Evolutionary conservation across 2,329 filamentous ascomycete genomes (phyloP).

Genomic region (Talaromyces sp.): DNA sequence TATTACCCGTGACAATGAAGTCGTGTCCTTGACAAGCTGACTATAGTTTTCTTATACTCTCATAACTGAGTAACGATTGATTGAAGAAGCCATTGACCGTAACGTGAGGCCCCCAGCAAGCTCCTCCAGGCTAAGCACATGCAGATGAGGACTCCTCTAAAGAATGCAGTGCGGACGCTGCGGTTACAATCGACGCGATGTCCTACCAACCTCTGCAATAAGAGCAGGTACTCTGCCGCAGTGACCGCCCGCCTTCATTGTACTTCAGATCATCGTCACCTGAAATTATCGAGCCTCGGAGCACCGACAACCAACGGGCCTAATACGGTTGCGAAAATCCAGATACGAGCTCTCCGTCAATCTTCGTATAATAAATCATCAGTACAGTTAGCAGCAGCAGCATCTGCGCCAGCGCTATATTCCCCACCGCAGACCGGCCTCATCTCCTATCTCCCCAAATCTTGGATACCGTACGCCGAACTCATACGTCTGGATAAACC

Average conservation of each 20-base stretch:
- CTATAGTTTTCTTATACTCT: neutral
- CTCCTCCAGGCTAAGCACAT: neutral
- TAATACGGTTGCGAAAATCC: neutral
- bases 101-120: neutral
- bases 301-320: neutral
- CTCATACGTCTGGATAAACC: constrained; percentile 51
- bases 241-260: neutral
- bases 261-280: neutral
- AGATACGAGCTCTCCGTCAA: neutral
- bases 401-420: constrained; percentile 32
- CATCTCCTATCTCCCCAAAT: constrained; percentile 44
- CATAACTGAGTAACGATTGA: neutral
- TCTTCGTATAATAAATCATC: constrained; percentile 7
- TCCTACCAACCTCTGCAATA: neutral
- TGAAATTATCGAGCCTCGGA: neutral
- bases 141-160: neutral
- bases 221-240: constrained; percentile 1
- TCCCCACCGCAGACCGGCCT: constrained; percentile 46
- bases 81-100: neutral
- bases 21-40: neutral
- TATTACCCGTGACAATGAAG: neutral
- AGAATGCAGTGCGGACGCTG: neutral
- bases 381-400: neutral
- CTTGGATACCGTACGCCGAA: constrained; percentile 51
- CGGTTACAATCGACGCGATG: neutral